Base-by-base conservation (phyloP, 73 alveolate species). In the Uronychia setigera region DNA sequence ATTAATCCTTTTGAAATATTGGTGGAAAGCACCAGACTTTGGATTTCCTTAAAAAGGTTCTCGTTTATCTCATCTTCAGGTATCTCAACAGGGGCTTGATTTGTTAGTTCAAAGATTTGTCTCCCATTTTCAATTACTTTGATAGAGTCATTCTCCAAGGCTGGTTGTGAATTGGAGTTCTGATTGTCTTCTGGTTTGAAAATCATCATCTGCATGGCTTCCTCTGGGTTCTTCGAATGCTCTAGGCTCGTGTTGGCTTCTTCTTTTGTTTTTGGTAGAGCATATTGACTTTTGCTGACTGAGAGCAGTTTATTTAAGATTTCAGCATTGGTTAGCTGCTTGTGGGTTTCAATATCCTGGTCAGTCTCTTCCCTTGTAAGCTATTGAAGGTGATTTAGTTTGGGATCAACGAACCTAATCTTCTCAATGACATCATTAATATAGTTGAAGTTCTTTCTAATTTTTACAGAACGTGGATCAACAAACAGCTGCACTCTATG, bases 401-500 rank as follows among this genome's bases (percentile, higher is more conserved):
- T 33, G 0, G 95, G 95, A 33, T 84, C 95, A 26, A 58, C 58
- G 30, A 58, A 32, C 60, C 75, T 77, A 5, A 84, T 89, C 25
- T 89, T 77, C 29, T 76, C 57, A 33, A 89, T 34, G 57, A 57
- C 46, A 11, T 60, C 31, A 35, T 90, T 76, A 14, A 80, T 26
- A 0, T 85, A 84, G 28, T 84, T 31, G 57, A 89, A 83, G 67
- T 80, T 90, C 33, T 85, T 46, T 58, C 95, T 79, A 26, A 90
- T 74, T 80, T 75, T 80, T 13, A 60, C 30, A 9, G 88, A 67
- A n/a, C 95, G 58, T 29, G 95, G 95, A 77, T 90, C 95, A 1
- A 90, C 91, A 80, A 80, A 85, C 58, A 85, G 80, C 80, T 90
- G 80, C 25, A 85, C 59, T 30, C 87, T 79, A 33, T 81, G 85